Conservation (phyloP, 768 basidiomycete species). For the Leucocoprinus leucothites region DNA sequence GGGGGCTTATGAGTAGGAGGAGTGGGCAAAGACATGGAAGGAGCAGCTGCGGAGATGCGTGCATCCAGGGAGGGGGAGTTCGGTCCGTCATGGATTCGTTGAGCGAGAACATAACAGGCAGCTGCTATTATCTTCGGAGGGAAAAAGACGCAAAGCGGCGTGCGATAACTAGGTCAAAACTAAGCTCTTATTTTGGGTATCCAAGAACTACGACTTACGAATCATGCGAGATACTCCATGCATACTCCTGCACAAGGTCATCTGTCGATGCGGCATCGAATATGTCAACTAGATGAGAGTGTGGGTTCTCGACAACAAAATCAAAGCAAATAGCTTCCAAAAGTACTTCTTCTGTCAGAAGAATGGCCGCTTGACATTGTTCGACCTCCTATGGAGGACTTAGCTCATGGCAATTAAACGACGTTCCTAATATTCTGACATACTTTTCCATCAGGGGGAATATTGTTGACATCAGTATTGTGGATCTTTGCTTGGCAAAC, state of each 20-base stretch:
- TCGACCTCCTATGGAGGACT: conserved; percentile 62
- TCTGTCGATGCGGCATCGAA: conserved; percentile 55
- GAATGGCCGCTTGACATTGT: conserved; percentile 62
- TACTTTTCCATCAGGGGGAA: conserved; percentile 67
- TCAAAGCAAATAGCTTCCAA: conserved; percentile 86
- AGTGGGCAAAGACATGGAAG: conserved; percentile 75
- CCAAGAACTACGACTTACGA: conserved; percentile 51
- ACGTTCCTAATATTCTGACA: conserved; percentile 13
- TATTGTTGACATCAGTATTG: conserved; percentile 49
- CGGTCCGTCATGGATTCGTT: conserved; percentile 68
- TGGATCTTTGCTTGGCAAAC: conserved; percentile 69
- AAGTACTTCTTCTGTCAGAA: conserved; percentile 73
- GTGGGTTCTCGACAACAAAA: conserved; percentile 75
- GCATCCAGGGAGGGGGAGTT: conserved; percentile 73
- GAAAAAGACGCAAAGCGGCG: conserved; percentile 73
- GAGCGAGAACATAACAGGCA: conserved; percentile 76
- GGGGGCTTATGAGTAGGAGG: conserved; percentile 76
- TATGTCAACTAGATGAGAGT: conserved; percentile 70
- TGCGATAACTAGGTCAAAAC: conserved; percentile 57
- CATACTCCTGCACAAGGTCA: conserved; percentile 59
- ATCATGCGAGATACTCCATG: conserved; percentile 87
- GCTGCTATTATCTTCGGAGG: conserved; percentile 69
- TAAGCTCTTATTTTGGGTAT: background rate
- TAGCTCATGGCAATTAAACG: background rate
- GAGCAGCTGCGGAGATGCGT: conserved; percentile 66